Evolutionary conservation across 148 eudicot genomes (phyloP).

Genomic region (Rhododendron simsii): DNA sequence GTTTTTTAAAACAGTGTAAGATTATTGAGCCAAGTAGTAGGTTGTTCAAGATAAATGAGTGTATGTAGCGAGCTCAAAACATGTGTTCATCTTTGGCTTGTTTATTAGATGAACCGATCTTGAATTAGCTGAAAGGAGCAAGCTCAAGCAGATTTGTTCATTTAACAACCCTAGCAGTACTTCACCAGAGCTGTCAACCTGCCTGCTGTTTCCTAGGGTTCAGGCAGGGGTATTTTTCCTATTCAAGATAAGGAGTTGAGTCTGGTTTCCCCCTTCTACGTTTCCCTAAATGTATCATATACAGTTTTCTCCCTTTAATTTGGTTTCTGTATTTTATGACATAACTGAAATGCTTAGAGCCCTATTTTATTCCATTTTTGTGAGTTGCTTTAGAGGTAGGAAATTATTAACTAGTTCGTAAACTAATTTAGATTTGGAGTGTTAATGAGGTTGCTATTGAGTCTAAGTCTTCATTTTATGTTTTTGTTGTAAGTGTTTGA

Average conservation of each 20-base stretch:
- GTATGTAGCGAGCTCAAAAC: background rate
- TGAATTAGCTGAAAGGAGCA: background rate
- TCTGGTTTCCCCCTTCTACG: background rate
- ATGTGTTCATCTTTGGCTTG: background rate
- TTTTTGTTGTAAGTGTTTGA: background rate
- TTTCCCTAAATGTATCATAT: background rate
- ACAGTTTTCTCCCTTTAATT: background rate
- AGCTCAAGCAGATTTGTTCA: background rate
- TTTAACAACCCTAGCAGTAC: background rate
- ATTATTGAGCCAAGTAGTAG: background rate
- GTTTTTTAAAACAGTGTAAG: background rate
- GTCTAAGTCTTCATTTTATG: background rate
- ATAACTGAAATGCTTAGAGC: background rate
- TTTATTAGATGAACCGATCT: background rate
- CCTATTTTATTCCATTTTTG: background rate
- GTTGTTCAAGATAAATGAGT: background rate
- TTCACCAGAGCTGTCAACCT: background rate
- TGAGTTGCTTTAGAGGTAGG: background rate
- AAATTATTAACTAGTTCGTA: background rate
- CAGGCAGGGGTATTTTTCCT: slow-evolving; percentile 2
- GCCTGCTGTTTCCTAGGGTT: slow-evolving; percentile 1
- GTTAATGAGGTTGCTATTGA: background rate
- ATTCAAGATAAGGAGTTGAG: background rate
- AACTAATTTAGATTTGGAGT: background rate
- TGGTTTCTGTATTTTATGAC: background rate